phyloP scores from a whole-genome alignment of 495 filamentous ascomycete genomes.

The Aspergillus homomorphus region DNA sequence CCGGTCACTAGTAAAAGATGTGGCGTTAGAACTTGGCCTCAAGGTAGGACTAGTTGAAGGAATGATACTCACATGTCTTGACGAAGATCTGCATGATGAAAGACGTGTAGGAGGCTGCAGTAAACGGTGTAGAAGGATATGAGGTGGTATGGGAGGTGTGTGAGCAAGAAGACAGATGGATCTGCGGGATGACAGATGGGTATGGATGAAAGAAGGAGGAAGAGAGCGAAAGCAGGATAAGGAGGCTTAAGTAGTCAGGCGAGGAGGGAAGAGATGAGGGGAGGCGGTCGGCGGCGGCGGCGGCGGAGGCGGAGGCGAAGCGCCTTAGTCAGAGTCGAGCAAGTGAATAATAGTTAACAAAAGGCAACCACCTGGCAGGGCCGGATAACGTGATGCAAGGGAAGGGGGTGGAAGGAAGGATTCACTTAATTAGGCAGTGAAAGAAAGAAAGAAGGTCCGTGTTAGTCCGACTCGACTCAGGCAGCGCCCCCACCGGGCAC shows the following conservation, averaged over 20 bases:
- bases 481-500: neutral
- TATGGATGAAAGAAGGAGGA: conserved; percentile 14
- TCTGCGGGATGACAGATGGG: conserved; percentile 9
- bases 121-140: conserved; percentile 5
- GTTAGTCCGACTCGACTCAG: neutral
- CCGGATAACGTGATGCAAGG: conserved; percentile 33
- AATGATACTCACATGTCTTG: conserved; percentile 76
- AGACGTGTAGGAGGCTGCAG: conserved; percentile 2
- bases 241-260: conserved; percentile 19
- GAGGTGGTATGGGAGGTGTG: conserved; percentile 2
- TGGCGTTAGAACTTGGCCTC: conserved; percentile 16
- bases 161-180: conserved; percentile 2
- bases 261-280: conserved; percentile 24
- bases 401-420: conserved; percentile 18
- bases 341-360: conserved; percentile 31
- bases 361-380: conserved; percentile 22
- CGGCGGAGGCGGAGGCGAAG: conserved; percentile 33
- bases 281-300: conserved; percentile 30
- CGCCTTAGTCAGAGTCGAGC: conserved; percentile 37
- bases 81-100: conserved; percentile 93
- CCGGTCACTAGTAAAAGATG: conserved; percentile 60
- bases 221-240: conserved; percentile 8
- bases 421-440: conserved; percentile 1
- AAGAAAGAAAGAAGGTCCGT: neutral
- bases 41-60: conserved; percentile 14